Evolutionary conservation across 805 yeast genomes (phyloP).

Genomic region (Hemisphaericaspora nanyangensis): DNA sequence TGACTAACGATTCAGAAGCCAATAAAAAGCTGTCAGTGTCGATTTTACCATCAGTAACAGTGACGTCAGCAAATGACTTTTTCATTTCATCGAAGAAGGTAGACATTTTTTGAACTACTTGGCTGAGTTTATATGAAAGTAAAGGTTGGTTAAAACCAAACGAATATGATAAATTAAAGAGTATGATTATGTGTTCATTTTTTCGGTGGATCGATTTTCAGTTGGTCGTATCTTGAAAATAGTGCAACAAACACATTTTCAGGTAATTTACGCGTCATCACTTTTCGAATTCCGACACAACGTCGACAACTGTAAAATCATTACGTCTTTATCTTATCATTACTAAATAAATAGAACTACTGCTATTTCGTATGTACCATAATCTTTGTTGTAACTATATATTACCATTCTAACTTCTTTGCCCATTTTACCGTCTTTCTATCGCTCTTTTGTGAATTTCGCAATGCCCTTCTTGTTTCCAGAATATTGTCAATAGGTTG

Average conservation of each 20-base stretch:
- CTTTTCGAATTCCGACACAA: too few species aligned
- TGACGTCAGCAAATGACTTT: slow-evolving; percentile 71
- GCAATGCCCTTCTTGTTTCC: not conserved
- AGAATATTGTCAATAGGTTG: slow-evolving; percentile 4
- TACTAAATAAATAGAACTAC: too few species aligned
- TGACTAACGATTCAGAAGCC: slow-evolving; percentile 80
- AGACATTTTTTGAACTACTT: too few species aligned
- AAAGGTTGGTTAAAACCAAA: not conserved
- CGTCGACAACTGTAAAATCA: too few species aligned
- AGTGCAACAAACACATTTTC: not conserved
- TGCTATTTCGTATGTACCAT: too few species aligned
- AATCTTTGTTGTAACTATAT: too few species aligned
- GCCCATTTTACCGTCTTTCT: slow-evolving; percentile 27
- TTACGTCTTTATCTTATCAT: too few species aligned
- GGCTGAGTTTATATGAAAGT: too few species aligned
- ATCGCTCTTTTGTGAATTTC: not conserved
- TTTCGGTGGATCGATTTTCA: not conserved
- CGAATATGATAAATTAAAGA: not conserved
- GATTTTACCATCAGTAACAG: slow-evolving; percentile 55
- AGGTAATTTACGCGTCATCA: too few species aligned
- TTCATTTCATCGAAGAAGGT: slow-evolving; percentile 82
- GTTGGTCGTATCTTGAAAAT: not conserved
- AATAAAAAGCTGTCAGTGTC: slow-evolving; percentile 73
- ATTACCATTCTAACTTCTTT: slow-evolving; percentile 33
- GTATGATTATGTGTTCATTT: too few species aligned